A percentile compares a stretch with the other conserved stretches of the same genome.
Evolutionary conservation across 2,329 filamentous ascomycete species (phyloP).

Genomic region (Pseudopithomyces maydicus): DNA sequence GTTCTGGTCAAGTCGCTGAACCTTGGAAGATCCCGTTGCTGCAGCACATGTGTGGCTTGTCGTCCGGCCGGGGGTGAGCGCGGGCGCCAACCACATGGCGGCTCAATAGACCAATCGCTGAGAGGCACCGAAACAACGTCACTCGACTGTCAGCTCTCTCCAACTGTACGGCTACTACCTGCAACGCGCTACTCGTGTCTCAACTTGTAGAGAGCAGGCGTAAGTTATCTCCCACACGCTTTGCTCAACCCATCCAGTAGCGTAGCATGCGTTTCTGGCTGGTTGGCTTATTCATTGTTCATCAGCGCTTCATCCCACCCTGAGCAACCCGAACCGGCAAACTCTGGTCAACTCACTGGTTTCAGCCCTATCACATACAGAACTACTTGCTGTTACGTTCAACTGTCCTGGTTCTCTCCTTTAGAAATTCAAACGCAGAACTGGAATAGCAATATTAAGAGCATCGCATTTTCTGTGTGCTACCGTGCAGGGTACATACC

Average conservation of each 20-base stretch:
- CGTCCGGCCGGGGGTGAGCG: too few species aligned
- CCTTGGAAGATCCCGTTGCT: background rate
- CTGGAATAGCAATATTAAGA: too few species aligned
- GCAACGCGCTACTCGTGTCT: too few species aligned
- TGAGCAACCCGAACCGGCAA: slow-evolving; percentile 2
- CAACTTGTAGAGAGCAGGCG: background rate
- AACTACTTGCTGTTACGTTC: too few species aligned
- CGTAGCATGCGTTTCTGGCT: slow-evolving; percentile 5
- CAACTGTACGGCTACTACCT: background rate
- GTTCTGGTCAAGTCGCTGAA: background rate
- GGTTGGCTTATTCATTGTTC: background rate
- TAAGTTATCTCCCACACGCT: too few species aligned
- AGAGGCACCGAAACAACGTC: background rate
- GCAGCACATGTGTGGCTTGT: background rate
- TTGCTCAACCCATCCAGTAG: too few species aligned
- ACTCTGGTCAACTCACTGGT: background rate
- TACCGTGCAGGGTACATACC: too few species aligned
- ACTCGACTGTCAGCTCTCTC: background rate
- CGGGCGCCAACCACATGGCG: too few species aligned
- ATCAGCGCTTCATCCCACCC: slow-evolving; percentile 8
- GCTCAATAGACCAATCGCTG: background rate
- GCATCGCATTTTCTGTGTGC: too few species aligned
- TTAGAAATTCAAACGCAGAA: too few species aligned
- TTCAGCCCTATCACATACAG: too few species aligned
- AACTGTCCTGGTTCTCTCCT: too few species aligned